Conservation (phyloP, 257 asterid genomes). For the Striga asiatica region DNA sequence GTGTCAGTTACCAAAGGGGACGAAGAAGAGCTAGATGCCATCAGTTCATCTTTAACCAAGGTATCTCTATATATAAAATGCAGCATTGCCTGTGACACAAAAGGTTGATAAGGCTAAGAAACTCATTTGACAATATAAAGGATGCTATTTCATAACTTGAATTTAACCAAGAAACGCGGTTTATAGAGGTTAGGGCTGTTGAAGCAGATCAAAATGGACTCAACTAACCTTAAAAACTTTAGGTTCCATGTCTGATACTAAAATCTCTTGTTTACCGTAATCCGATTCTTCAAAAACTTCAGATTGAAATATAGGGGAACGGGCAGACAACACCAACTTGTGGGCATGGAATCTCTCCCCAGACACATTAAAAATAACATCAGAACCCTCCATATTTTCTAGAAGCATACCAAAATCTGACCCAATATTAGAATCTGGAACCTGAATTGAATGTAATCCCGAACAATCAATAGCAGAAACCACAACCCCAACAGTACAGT, state of each 20-base stretch:
- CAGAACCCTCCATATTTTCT: conserved; percentile 80
- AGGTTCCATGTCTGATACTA: conserved; percentile 70
- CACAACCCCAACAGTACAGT: conserved; percentile 98
- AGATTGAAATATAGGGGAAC: conserved; percentile 63
- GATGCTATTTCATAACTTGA: background rate
- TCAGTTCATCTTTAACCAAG: conserved; percentile 63
- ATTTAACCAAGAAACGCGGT: background rate
- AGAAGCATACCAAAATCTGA: conserved; percentile 74
- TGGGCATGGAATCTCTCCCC: conserved; percentile 85
- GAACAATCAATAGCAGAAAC: conserved; percentile 84
- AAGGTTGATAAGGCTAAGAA: conserved; percentile 1
- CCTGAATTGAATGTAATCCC: conserved; percentile 67
- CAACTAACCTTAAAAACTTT: conserved; percentile 68
- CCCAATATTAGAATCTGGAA: conserved; percentile 90
- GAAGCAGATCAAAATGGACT: conserved; percentile 9
- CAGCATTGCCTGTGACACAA: conserved; percentile 73
- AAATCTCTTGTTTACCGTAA: conserved; percentile 51
- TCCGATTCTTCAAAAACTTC: conserved; percentile 52
- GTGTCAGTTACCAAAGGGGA: conserved; percentile 42
- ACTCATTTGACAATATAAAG: background rate
- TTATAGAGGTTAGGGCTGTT: background rate
- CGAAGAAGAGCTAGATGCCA: conserved; percentile 58
- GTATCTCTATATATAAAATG: conserved; percentile 83
- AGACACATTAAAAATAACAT: conserved; percentile 62
- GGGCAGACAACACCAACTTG: conserved; percentile 89